Conservation (phyloP, 75 land plant genomes). For the Pinus albicaulis region DNA sequence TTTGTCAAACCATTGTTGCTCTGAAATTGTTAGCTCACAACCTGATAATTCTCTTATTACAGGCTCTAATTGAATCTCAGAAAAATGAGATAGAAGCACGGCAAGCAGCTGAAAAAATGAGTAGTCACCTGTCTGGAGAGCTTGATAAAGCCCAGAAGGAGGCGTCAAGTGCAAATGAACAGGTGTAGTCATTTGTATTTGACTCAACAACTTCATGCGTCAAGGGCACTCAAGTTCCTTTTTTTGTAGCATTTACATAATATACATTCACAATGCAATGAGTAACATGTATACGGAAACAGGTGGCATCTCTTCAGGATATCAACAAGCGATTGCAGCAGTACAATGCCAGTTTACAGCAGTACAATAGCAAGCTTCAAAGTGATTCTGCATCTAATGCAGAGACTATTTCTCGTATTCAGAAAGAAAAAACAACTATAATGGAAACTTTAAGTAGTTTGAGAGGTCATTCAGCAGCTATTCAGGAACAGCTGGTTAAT, state of each 20-base stretch:
- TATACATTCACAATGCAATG: neutral
- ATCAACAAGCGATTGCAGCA: slow-evolving; percentile 50
- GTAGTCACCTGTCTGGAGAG: slow-evolving; percentile 31
- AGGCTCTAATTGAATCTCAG: slow-evolving; percentile 40
- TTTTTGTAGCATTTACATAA: neutral
- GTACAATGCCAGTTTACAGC: slow-evolving; percentile 52
- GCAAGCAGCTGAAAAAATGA: slow-evolving; percentile 29
- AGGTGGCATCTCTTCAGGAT: slow-evolving; percentile 43
- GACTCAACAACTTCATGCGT: neutral
- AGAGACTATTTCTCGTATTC: slow-evolving; percentile 31
- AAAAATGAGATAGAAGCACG: slow-evolving; percentile 44
- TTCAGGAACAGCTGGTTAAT: slow-evolving; percentile 34
- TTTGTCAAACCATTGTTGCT: neutral
- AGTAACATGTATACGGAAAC: neutral
- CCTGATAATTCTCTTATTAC: neutral
- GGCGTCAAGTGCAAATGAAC: slow-evolving; percentile 27
- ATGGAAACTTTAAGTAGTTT: slow-evolving; percentile 48
- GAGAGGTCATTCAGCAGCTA: slow-evolving; percentile 33
- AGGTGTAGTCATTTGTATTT: slow-evolving; percentile 20
- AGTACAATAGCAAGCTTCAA: slow-evolving; percentile 52
- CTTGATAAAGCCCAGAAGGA: slow-evolving; percentile 42
- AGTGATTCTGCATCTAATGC: slow-evolving; percentile 38
- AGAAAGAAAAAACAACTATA: slow-evolving; percentile 51
- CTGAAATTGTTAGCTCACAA: neutral
- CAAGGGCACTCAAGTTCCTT: neutral